Percentiles rank a stretch among this genome's conserved stretches.
Conservation (phyloP, 176 grass and related monocot species). For the Oryza meridionalis region DNA sequence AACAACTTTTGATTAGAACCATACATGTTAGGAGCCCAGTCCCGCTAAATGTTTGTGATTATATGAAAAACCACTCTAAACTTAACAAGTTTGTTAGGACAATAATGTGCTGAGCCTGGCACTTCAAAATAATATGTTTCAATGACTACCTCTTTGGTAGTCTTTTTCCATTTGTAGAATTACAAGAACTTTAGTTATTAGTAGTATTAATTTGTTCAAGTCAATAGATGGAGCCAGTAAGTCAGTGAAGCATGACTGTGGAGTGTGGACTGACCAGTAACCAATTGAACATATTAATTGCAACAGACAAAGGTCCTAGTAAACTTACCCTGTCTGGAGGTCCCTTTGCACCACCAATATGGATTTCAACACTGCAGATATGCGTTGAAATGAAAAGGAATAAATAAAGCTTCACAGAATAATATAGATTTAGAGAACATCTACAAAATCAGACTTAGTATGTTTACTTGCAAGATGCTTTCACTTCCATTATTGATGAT, state of each 20-base stretch:
- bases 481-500: conserved; percentile 74
- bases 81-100: conserved; percentile 21
- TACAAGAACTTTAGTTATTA: neutral
- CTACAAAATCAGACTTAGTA: conserved; percentile 34
- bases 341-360: conserved; percentile 83
- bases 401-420: conserved; percentile 15
- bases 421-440: conserved; percentile 15
- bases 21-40: neutral
- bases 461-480: conserved; percentile 92
- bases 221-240: conserved; percentile 5
- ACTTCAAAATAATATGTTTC: neutral
- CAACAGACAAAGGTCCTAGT: conserved; percentile 5
- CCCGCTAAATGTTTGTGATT: neutral
- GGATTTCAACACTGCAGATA: conserved; percentile 78
- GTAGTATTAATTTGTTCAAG: conserved; percentile 42
- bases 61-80: neutral
- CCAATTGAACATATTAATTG: neutral
- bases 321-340: conserved; percentile 81
- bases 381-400: conserved; percentile 40
- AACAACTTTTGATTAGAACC: neutral
- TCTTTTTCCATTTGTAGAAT: neutral
- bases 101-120: neutral
- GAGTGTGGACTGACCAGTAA: conserved; percentile 10
- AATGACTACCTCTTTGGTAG: neutral
- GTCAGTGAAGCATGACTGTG: conserved; percentile 1